Evolutionary conservation across 257 asterid species (phyloP).

Genomic region (Schizonepeta tenuifolia): DNA sequence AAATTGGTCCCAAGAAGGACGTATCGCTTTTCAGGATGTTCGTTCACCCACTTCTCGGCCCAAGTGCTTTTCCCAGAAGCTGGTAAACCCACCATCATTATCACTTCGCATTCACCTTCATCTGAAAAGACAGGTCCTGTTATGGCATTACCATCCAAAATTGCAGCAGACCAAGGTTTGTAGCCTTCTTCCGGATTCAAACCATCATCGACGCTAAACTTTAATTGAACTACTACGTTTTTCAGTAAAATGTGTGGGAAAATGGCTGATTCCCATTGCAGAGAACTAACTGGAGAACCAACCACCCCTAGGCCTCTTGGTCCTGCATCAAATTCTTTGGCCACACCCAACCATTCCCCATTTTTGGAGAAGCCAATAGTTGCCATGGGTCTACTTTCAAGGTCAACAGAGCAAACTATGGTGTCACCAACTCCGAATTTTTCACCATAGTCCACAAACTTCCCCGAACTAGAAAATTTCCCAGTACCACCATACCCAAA

Average conservation of each 20-base stretch:
- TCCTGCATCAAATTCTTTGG: slow-evolving; percentile 59
- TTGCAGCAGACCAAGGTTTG: slow-evolving; percentile 57
- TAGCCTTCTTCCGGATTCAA: slow-evolving; percentile 51
- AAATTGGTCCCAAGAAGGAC: slow-evolving; percentile 60
- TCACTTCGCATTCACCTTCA: slow-evolving; percentile 50
- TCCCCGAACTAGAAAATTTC: slow-evolving; percentile 49
- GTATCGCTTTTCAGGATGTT: slow-evolving; percentile 65
- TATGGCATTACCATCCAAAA: slow-evolving; percentile 47
- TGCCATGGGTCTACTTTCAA: slow-evolving; percentile 53
- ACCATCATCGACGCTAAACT: slow-evolving; percentile 59
- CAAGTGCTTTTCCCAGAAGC: slow-evolving; percentile 73
- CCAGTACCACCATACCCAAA: slow-evolving; percentile 67
- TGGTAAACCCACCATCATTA: slow-evolving; percentile 74
- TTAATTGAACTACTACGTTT: slow-evolving; percentile 57
- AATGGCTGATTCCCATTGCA: slow-evolving; percentile 49
- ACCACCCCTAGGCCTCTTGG: slow-evolving; percentile 48
- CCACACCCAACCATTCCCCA: slow-evolving; percentile 61
- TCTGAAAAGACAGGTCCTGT: slow-evolving; percentile 49
- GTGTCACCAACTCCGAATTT: slow-evolving; percentile 58
- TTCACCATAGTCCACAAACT: slow-evolving; percentile 48
- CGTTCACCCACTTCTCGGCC: slow-evolving; percentile 62
- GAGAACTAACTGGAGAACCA: slow-evolving; percentile 36
- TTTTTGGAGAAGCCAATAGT: slow-evolving; percentile 61
- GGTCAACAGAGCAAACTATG: slow-evolving; percentile 56
- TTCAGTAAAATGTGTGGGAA: slow-evolving; percentile 69